These are phyloP conservation scores for Cronartium quercuum DNA, from an alignment of 1,284 basidiomycete species.

Conservation along the genomic window DNA sequence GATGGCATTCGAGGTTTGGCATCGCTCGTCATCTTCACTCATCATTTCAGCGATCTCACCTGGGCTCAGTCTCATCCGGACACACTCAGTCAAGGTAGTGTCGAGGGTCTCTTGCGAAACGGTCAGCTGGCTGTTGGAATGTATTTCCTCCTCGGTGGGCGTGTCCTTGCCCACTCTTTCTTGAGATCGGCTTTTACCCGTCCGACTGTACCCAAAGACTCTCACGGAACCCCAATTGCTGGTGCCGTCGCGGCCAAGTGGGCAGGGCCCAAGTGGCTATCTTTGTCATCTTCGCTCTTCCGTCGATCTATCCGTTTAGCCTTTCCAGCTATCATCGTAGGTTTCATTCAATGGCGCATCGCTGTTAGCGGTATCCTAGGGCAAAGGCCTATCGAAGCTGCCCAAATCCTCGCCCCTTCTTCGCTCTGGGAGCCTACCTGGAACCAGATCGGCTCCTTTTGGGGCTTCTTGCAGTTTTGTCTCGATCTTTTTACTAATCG, in stretches of 20 bases:
- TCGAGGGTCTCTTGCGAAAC: conserved; percentile 47
- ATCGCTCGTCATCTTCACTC: conserved; percentile 50
- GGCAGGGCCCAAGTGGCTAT: conserved; percentile 48
- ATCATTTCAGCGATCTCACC: conserved; percentile 51
- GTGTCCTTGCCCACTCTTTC: conserved; percentile 50
- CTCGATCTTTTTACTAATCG: conserved; percentile 50
- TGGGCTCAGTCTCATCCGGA: conserved; percentile 48
- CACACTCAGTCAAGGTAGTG: conserved; percentile 48
- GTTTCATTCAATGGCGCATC: conserved; percentile 50
- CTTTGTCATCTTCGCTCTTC: conserved; percentile 49
- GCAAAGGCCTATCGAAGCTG: conserved; percentile 47
- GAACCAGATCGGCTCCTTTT: conserved; percentile 49
- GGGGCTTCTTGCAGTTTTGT: conserved; percentile 49
- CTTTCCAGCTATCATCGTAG: conserved; percentile 49
- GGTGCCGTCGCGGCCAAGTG: conserved; percentile 44
- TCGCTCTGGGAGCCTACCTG: conserved; percentile 50
- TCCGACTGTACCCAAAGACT: conserved; percentile 47
- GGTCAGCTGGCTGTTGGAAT: conserved; percentile 49
- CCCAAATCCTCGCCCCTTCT: conserved; percentile 46
- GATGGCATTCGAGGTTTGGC: conserved; percentile 51
- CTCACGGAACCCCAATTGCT: conserved; percentile 48
- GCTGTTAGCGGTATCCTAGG: conserved; percentile 43
- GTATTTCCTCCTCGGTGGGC: conserved; percentile 51
- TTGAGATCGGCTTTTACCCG: conserved; percentile 48
- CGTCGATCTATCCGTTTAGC: conserved; percentile 50